Evolutionary conservation across 306 rosid species (phyloP).

Genomic region (Rosa multiflora): DNA sequence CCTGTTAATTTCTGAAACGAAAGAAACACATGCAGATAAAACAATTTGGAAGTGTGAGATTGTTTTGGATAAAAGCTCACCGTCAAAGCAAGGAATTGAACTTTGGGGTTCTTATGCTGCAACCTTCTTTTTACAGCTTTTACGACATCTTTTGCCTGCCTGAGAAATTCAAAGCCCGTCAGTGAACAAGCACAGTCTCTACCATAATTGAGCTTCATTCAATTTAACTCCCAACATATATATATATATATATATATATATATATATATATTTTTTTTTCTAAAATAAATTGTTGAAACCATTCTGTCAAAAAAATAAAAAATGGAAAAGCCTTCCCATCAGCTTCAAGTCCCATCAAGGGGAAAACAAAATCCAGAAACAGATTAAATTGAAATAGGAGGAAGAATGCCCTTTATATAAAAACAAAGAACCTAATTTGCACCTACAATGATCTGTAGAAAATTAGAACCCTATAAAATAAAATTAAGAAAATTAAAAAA

Average conservation of each 20-base stretch:
- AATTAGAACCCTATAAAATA: background rate
- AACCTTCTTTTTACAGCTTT: slow-evolving; percentile 91
- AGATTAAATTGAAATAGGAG: background rate
- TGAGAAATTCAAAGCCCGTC: slow-evolving; percentile 40
- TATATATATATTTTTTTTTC: too few relatives aligned
- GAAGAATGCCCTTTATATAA: background rate
- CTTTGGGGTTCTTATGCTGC: slow-evolving; percentile 88
- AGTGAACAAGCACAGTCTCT: slow-evolving; percentile 16
- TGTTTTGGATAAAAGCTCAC: slow-evolving; percentile 36
- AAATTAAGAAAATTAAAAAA: background rate
- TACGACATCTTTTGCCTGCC: slow-evolving; percentile 98
- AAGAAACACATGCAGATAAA: slow-evolving; percentile 10
- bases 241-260: too few relatives aligned
- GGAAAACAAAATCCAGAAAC: background rate
- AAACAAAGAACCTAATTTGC: background rate
- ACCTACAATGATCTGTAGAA: background rate
- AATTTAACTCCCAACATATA: background rate
- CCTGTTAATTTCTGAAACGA: too few relatives aligned
- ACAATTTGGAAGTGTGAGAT: slow-evolving; percentile 5
- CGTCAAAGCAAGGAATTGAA: slow-evolving; percentile 85
- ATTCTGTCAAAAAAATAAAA: background rate
- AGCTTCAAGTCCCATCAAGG: slow-evolving; percentile 1
- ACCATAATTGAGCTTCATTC: background rate
- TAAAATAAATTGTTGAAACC: background rate
- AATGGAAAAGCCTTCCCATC: background rate